These are phyloP conservation scores for Apium graveolens DNA, from an alignment of 129 eudicot species.

Conservation along the genomic window DNA sequence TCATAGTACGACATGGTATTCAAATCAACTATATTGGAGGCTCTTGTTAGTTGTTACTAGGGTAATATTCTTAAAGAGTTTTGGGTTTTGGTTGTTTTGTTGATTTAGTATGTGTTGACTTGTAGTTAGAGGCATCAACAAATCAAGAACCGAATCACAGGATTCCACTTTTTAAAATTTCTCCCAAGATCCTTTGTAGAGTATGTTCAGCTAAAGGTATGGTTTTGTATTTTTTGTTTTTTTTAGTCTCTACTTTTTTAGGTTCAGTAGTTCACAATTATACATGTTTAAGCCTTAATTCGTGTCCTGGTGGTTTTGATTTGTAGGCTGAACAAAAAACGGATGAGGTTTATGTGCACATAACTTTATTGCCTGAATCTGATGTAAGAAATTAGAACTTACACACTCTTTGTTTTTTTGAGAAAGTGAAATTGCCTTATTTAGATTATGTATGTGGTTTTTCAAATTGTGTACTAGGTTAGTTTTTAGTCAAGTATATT, in stretches of 20 bases:
- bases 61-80: too few species aligned
- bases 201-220: slow-evolving; percentile 61
- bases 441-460: background rate
- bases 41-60: too few species aligned
- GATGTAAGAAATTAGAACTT: slow-evolving; percentile 44
- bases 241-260: background rate
- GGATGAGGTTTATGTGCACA: slow-evolving; percentile 90
- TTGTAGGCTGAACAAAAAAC: slow-evolving; percentile 90
- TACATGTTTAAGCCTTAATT: background rate
- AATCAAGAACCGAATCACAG: slow-evolving; percentile 63
- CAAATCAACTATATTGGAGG: too few species aligned
- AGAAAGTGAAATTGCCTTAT: background rate
- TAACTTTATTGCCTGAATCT: slow-evolving; percentile 63
- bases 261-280: background rate
- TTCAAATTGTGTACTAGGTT: background rate
- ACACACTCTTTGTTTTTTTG: background rate
- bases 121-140: slow-evolving; percentile 85
- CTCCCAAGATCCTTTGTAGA: slow-evolving; percentile 71
- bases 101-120: slow-evolving; percentile 11
- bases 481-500: background rate
- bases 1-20: too few species aligned
- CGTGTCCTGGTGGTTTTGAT: background rate
- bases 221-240: background rate
- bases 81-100: slow-evolving; percentile 12
- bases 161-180: slow-evolving; percentile 50